Percentiles rank a stretch among this genome's conserved stretches.
Evolutionary conservation across 768 basidiomycete genomes (phyloP).

Genomic region (Pulveroboletus sp.): DNA sequence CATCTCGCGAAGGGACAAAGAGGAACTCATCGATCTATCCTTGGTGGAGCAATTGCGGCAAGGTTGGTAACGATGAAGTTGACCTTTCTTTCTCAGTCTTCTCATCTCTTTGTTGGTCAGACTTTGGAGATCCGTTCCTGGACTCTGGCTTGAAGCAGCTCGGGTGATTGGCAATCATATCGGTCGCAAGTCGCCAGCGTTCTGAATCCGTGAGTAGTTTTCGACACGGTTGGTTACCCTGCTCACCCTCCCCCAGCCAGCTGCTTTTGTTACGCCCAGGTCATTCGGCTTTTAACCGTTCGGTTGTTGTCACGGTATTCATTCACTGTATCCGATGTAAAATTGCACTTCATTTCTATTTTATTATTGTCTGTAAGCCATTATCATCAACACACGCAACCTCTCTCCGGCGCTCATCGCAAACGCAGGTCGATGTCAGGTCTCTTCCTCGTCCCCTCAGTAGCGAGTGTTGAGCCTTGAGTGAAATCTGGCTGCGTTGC

Average conservation of each 20-base stretch:
- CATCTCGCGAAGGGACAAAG: constrained; percentile 48
- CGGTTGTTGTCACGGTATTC: not conserved
- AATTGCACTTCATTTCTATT: not conserved
- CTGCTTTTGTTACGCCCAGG: not conserved
- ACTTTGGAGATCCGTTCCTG: constrained; percentile 55
- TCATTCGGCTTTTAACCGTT: not conserved
- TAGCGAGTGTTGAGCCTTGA: no score
- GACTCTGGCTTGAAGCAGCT: constrained; percentile 32
- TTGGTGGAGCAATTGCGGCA: constrained; percentile 53
- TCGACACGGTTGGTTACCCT: not conserved
- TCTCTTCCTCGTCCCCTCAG: not conserved
- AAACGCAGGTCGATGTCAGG: not conserved
- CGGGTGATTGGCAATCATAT: constrained; percentile 14
- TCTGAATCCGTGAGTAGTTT: constrained; percentile 7
- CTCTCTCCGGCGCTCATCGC: not conserved
- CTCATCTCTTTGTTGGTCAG: constrained; percentile 24
- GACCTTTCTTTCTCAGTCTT: constrained; percentile 1
- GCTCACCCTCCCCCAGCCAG: constrained; percentile 3
- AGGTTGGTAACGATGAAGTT: constrained; percentile 33
- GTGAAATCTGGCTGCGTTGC: not conserved
- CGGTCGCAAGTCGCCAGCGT: not conserved
- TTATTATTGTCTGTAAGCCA: not conserved
- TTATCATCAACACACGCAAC: not conserved
- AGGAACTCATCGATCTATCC: constrained; percentile 48
- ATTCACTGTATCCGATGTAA: constrained; percentile 2